phyloP scores from a whole-genome alignment of 2,329 filamentous ascomycete species.

The Colletotrichum acutatum region DNA sequence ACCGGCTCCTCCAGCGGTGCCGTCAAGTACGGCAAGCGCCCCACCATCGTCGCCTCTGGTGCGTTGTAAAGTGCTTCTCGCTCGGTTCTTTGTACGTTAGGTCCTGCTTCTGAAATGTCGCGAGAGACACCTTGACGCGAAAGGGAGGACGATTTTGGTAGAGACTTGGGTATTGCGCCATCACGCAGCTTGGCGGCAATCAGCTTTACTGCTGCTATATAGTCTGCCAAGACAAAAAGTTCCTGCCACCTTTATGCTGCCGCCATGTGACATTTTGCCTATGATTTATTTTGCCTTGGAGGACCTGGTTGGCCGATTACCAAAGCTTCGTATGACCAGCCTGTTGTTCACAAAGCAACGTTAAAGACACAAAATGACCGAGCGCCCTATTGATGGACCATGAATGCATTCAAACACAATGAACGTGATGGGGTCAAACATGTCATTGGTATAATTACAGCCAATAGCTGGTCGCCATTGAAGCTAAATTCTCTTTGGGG shows the following conservation, averaged over 20 bases:
- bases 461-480: background rate
- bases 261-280: background rate
- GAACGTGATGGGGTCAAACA: background rate
- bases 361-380: background rate
- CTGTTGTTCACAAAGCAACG: background rate
- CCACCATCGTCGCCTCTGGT: slow-evolving; percentile 68
- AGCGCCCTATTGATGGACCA: too few relatives aligned
- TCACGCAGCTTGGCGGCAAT: slow-evolving; percentile 14
- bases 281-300: too few relatives aligned
- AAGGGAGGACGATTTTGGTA: slow-evolving; percentile 20
- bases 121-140: slow-evolving; percentile 13
- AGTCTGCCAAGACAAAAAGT: slow-evolving; percentile 35
- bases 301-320: background rate
- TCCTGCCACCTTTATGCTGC: background rate
- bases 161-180: slow-evolving; percentile 22
- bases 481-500: background rate
- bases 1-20: slow-evolving; percentile 66
- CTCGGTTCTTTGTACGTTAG: slow-evolving; percentile 38
- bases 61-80: slow-evolving; percentile 51
- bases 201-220: slow-evolving; percentile 11
- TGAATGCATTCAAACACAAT: background rate
- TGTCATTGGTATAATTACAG: slow-evolving; percentile 16
- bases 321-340: background rate
- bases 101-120: slow-evolving; percentile 14
- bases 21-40: slow-evolving; percentile 66